phyloP scores from a whole-genome alignment of 2,329 filamentous ascomycete species.

The Fusarium sp. region DNA sequence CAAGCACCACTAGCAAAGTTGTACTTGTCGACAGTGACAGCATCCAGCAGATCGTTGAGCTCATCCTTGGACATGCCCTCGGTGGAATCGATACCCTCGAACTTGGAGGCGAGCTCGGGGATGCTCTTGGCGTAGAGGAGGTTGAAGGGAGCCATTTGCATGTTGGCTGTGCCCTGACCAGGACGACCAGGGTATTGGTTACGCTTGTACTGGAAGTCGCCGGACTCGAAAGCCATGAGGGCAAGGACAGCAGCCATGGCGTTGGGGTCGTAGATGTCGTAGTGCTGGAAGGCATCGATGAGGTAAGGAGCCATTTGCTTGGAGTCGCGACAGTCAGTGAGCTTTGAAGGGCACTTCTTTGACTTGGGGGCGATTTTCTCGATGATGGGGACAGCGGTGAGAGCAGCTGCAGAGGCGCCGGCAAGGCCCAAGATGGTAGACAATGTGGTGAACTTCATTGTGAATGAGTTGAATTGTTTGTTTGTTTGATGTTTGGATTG shows the following conservation, averaged over 20 bases:
- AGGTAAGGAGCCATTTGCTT: conserved; percentile 69
- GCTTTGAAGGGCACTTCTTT: conserved; percentile 60
- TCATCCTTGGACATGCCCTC: conserved; percentile 48
- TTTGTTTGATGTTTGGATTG: background rate
- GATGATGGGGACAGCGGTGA: conserved; percentile 56
- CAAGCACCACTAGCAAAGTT: conserved; percentile 66
- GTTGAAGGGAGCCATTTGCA: conserved; percentile 62
- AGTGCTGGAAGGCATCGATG: conserved; percentile 65
- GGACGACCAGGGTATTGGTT: conserved; percentile 68
- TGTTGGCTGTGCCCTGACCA: conserved; percentile 76
- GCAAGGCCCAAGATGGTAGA: conserved; percentile 34
- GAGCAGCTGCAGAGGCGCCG: conserved; percentile 33
- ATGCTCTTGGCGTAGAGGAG: conserved; percentile 60
- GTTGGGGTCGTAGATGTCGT: conserved; percentile 64
- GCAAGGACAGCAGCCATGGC: conserved; percentile 78
- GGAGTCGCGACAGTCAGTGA: conserved; percentile 75
- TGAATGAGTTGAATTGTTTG: background rate
- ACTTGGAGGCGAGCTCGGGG: conserved; percentile 51
- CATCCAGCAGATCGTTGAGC: conserved; percentile 56
- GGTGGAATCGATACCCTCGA: conserved; percentile 45
- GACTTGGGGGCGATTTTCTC: conserved; percentile 68
- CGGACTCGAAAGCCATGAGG: conserved; percentile 78
- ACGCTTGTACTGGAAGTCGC: conserved; percentile 75
- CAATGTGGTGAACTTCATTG: conserved; percentile 47
- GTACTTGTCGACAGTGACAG: conserved; percentile 61